Base-by-base conservation (phyloP, 352 stramenopile genomes). In the Pythium folliculosum region DNA sequence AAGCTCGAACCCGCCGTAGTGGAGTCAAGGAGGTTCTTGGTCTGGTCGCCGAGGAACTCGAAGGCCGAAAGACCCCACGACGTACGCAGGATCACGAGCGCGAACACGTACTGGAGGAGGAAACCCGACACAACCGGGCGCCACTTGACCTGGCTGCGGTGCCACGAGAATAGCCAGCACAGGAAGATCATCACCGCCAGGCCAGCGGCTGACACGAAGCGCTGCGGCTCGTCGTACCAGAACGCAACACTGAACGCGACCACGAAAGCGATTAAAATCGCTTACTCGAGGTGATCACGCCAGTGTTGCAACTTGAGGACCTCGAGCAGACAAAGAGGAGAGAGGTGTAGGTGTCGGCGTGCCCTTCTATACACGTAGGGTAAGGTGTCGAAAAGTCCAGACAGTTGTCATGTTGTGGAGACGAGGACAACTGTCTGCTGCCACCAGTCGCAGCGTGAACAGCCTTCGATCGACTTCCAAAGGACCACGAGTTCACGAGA, bases 1-100 rank as follows among this genome's bases (percentile, higher is more conserved):
- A 55, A 55, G 23, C 49, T 55, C 49, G 49, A 55, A 35, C 49
- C 49, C 7, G 49, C 49, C 13, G 13, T 55, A 1, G 49, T 55
- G 25, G 37, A 55, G 23, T 55, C 49, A 19, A 55, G 49, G 9
- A 55, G 23, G 49, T 55, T 37, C 14, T 19, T 55, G 23, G 49
- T 37, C 49, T 55, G 49, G 49, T 55, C 49, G 30, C 49, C 49
- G 23, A 55, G 49, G 49, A 55, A 55, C 49, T 55, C 8, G 23
- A 55, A 55, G 17, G 25, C 21, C n/a, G 49, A 55, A 21, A 55
- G 49, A 35, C 49, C 49, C 49, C 49, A 55, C 49, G 49, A 32
- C 7, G 49, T 55, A 19, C 49, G 49, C 8, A 55, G 49, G 22
- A 55, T 55, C 10, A 55, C 22, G 8, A 55, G 22, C 3, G 49